These are phyloP conservation scores for Aspergillus piperis DNA, from an alignment of 2,329 filamentous ascomycete species.

Conservation along the genomic window DNA sequence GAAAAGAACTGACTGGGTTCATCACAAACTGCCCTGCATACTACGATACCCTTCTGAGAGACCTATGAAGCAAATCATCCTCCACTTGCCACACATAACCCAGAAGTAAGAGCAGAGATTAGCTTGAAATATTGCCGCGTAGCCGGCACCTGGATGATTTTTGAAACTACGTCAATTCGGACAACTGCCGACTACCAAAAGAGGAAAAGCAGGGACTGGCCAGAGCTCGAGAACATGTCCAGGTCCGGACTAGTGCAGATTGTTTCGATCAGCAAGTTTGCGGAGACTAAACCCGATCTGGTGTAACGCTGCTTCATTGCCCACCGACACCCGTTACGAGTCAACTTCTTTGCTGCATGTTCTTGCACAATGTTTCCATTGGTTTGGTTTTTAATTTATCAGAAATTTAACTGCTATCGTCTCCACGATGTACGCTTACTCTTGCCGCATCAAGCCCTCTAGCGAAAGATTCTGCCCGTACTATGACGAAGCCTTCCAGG, in stretches of 20 bases:
- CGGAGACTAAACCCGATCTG: neutral
- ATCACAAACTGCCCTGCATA: no score
- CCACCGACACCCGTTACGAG: no score
- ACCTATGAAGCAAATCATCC: no score
- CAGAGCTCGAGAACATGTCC: neutral
- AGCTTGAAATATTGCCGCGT: neutral
- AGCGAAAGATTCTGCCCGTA: neutral
- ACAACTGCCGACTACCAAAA: neutral
- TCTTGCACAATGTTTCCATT: neutral
- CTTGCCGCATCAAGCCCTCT: neutral
- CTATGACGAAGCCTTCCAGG: neutral
- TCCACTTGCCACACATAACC: no score
- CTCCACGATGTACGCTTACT: neutral
- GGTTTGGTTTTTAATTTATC: neutral
- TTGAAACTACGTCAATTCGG: neutral
- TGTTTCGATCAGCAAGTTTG: neutral
- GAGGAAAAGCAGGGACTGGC: neutral
- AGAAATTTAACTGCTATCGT: neutral
- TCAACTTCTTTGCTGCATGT: neutral
- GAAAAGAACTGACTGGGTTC: no score
- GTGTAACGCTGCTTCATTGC: neutral
- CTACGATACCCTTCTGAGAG: no score
- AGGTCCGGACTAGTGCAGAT: neutral
- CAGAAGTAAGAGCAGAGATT: neutral
- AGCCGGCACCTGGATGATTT: neutral